phyloP scores from a whole-genome alignment of 305 asterid genomes.

The Ajuga reptans region DNA sequence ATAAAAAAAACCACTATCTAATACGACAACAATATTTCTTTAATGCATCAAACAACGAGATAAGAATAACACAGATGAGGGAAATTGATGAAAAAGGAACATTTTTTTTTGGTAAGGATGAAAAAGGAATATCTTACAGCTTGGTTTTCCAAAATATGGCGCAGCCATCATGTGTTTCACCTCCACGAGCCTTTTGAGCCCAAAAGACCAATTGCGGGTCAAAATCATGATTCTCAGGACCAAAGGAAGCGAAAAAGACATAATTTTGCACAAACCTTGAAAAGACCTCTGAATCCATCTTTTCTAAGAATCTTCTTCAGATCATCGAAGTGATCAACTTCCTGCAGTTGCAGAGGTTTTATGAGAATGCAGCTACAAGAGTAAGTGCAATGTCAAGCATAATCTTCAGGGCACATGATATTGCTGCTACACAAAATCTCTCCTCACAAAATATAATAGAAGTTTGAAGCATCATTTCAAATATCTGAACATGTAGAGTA shows the following conservation, averaged over 20 bases:
- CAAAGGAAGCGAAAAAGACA: slow-evolving; percentile 16
- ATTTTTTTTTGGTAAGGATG: slow-evolving; percentile 36
- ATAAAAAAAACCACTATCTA: slow-evolving; percentile 7
- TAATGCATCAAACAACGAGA: neutral
- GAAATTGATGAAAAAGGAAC: slow-evolving; percentile 14
- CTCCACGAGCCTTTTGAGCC: slow-evolving; percentile 57
- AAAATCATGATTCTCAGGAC: slow-evolving; percentile 15
- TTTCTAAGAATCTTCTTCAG: slow-evolving; percentile 42
- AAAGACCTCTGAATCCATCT: slow-evolving; percentile 68
- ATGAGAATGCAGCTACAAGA: slow-evolving; percentile 14
- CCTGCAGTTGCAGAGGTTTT: slow-evolving; percentile 37
- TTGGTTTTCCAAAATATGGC: slow-evolving; percentile 66
- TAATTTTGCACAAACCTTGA: slow-evolving; percentile 42
- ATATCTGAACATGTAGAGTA: neutral
- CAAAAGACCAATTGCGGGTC: slow-evolving; percentile 18
- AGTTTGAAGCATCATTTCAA: neutral
- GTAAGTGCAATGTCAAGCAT: slow-evolving; percentile 15
- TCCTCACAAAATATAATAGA: neutral
- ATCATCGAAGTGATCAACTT: slow-evolving; percentile 72
- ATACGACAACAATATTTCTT: slow-evolving; percentile 1
- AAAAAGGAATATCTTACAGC: slow-evolving; percentile 41
- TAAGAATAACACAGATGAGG: neutral
- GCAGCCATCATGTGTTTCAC: slow-evolving; percentile 77
- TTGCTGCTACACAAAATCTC: neutral
- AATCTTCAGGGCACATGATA: neutral